These are phyloP conservation scores for Ogataea salicorniae DNA, from an alignment of 805 yeast species.

Conservation along the genomic window DNA sequence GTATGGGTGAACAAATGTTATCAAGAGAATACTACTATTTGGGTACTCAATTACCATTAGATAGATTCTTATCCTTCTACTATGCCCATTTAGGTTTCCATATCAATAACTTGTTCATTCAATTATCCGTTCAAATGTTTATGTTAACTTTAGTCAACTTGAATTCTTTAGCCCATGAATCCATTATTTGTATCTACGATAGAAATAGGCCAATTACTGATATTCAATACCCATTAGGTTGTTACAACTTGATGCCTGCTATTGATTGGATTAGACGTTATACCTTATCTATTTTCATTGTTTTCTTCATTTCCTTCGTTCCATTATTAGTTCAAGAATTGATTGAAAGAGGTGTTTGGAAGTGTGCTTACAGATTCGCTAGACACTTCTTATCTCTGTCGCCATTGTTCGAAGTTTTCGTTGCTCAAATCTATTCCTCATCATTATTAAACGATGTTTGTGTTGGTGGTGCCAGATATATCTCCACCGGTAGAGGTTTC, in stretches of 20 bases:
- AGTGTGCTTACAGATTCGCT: conserved; percentile 61
- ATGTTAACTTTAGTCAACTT: conserved; percentile 65
- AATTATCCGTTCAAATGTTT: conserved; percentile 67
- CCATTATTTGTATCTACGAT: conserved; percentile 64
- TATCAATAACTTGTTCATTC: conserved; percentile 73
- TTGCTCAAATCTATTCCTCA: conserved; percentile 72
- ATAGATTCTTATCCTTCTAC: conserved; percentile 76
- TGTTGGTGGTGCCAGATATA: conserved; percentile 84
- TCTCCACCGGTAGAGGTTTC: conserved; percentile 83
- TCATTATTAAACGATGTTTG: conserved; percentile 66
- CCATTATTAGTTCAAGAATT: conserved; percentile 77
- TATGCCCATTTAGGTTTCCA: conserved; percentile 89
- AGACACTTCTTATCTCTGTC: conserved; percentile 68
- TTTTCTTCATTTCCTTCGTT: conserved; percentile 72
- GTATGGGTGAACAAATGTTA: conserved; percentile 88
- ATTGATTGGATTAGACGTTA: conserved; percentile 80
- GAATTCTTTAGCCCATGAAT: conserved; percentile 68
- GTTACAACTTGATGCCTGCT: conserved; percentile 69
- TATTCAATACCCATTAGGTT: conserved; percentile 59
- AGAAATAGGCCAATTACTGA: conserved; percentile 64
- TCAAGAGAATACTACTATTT: conserved; percentile 79
- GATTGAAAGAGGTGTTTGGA: conserved; percentile 78
- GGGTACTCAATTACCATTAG: conserved; percentile 76
- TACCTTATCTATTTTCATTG: conserved; percentile 75
- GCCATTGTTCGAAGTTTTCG: conserved; percentile 80